These are phyloP conservation scores for Lonicera japonica DNA, from an alignment of 129 eudicot genomes.

Conservation along the genomic window DNA sequence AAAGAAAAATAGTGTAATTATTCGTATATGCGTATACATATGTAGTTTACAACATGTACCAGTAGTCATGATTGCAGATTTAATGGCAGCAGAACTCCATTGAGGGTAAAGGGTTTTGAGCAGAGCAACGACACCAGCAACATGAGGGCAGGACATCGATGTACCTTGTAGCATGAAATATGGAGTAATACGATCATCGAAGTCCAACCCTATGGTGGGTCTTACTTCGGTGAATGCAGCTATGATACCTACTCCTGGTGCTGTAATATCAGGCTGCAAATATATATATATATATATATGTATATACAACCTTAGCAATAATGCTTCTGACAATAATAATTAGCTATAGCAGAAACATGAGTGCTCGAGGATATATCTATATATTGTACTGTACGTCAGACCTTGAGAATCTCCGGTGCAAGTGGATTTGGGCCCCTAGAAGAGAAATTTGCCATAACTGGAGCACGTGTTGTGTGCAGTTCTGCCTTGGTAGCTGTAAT, in stretches of 20 bases:
- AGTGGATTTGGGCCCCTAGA: constrained; percentile 23
- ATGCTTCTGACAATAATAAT: no score
- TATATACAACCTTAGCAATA: no score
- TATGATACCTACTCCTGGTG: constrained; percentile 88
- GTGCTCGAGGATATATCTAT: no score
- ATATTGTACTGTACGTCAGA: no score
- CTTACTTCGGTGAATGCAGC: constrained; percentile 42
- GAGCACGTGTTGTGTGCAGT: constrained; percentile 32
- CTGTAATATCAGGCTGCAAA: constrained; percentile 80
- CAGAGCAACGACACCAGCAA: neutral
- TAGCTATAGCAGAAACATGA: no score
- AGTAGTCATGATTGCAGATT: constrained; percentile 2
- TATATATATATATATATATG: no score
- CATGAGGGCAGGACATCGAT: neutral
- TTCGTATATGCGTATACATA: no score
- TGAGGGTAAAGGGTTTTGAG: neutral
- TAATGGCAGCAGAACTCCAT: neutral
- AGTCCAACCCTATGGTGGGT: constrained; percentile 17
- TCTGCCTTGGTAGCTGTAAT: constrained; percentile 20
- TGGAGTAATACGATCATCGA: no score
- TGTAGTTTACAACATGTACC: no score
- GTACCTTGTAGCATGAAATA: neutral
- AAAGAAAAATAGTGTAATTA: no score
- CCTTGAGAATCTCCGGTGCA: no score
- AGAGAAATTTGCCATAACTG: constrained; percentile 39